Evolutionary conservation across 2,329 filamentous ascomycete species (phyloP).

Genomic region (Periconia sp.): DNA sequence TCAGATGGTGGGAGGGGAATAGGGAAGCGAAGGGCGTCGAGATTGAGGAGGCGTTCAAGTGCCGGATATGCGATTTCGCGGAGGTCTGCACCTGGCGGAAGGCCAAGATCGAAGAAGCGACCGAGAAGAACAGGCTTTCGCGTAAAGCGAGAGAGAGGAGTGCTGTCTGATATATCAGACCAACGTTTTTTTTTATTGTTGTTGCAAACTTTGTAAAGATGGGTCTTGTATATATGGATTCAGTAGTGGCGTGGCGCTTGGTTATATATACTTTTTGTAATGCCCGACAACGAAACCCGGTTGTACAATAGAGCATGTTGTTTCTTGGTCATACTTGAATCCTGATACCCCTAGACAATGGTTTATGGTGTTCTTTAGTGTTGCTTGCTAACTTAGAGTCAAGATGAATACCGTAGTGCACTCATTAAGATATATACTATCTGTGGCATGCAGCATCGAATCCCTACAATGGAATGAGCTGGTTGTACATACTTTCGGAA

Average conservation of each 20-base stretch:
- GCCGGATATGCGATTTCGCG: conserved; percentile 78
- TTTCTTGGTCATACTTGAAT: background rate
- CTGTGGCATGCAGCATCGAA: no score
- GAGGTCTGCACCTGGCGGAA: conserved; percentile 77
- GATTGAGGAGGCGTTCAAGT: conserved; percentile 87
- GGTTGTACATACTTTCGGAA: no score
- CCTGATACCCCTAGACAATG: no score
- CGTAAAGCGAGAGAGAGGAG: conserved; percentile 24
- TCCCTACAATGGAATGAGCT: no score
- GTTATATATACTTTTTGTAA: background rate
- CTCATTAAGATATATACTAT: no score
- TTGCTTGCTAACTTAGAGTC: no score
- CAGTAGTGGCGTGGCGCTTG: background rate
- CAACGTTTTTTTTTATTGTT: background rate
- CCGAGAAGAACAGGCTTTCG: conserved; percentile 38
- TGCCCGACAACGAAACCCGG: background rate
- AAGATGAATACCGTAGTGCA: no score
- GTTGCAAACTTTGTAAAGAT: background rate
- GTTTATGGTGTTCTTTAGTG: no score
- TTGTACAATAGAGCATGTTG: background rate
- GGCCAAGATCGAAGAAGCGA: conserved; percentile 65
- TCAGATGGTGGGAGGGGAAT: conserved; percentile 87
- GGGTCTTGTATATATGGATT: background rate
- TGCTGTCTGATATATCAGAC: conserved; percentile 25
- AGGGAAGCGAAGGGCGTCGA: conserved; percentile 72